These are phyloP conservation scores for apple (Malus domestica) DNA, from an alignment of 306 rosid species.

Conservation along the genomic window DNA sequence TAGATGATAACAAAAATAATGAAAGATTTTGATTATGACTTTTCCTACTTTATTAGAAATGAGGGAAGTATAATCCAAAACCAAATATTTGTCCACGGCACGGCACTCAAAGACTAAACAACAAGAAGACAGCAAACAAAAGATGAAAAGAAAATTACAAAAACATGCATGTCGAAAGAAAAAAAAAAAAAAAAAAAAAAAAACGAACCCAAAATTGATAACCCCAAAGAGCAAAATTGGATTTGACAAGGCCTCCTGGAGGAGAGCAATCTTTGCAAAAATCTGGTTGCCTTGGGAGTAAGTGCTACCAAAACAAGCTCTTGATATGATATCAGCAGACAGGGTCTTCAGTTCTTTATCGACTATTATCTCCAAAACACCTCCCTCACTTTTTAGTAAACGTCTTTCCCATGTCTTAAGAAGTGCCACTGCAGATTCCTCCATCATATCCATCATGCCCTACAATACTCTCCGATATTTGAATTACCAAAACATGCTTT, in stretches of 20 bases:
- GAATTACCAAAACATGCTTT: background rate
- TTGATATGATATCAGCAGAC: slow-evolving; percentile 1
- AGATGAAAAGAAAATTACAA: background rate
- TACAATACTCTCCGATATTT: background rate
- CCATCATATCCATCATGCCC: background rate
- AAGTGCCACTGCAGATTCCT: background rate
- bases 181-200: background rate
- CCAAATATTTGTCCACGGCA: background rate
- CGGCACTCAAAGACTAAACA: background rate
- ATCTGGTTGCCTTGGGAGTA: background rate
- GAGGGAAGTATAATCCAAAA: no score
- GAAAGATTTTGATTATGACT: no score
- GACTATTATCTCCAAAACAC: background rate
- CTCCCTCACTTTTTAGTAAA: background rate
- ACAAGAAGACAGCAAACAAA: background rate
- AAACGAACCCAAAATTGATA: background rate
- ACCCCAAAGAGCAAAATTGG: background rate
- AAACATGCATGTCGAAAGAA: background rate
- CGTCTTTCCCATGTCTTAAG: background rate
- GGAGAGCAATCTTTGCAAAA: background rate
- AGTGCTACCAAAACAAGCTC: slow-evolving; percentile 4
- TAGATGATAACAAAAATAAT: no score
- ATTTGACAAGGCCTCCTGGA: background rate
- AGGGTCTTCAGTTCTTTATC: slow-evolving; percentile 1
- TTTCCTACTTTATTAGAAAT: no score